A percentile compares a stretch with the other conserved stretches of the same genome.
Conservation (phyloP, 306 rosid species). For the Casuarina equisetifolia region DNA sequence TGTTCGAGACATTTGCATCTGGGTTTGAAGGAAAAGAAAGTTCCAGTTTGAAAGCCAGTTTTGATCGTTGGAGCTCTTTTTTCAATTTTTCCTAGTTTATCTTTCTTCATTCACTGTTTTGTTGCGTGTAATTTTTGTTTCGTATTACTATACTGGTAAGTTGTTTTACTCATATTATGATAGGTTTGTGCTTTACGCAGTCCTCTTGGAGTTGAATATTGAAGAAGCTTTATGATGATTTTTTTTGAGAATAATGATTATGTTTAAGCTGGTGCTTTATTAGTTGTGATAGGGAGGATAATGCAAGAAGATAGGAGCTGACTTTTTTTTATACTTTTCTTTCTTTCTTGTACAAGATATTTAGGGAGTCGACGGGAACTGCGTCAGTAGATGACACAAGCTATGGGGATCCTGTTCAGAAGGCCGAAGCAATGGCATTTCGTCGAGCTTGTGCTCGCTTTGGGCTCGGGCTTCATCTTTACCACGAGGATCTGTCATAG, state of each 20-base stretch:
- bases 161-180: not conserved
- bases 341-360: slow-evolving; percentile 46
- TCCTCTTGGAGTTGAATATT: not conserved
- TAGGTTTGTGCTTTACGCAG: not conserved
- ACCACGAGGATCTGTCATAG: slow-evolving; percentile 63
- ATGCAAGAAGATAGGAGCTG: slow-evolving; percentile 1
- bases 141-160: not conserved
- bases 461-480: slow-evolving; percentile 86
- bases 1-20: not conserved
- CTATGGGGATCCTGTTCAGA: slow-evolving; percentile 86
- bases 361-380: slow-evolving; percentile 79
- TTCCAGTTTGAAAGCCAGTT: not conserved
- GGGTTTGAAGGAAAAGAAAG: not conserved
- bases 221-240: not conserved
- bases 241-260: not conserved
- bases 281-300: not conserved
- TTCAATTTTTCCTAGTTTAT: not conserved
- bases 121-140: not conserved
- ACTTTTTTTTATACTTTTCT: not conserved
- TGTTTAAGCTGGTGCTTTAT: not conserved
- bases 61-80: not conserved
- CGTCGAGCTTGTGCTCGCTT: slow-evolving; percentile 92
- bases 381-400: slow-evolving; percentile 64
- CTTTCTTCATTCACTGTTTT: not conserved
- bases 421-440: slow-evolving; percentile 96